Evolutionary conservation across 1,284 basidiomycete species (phyloP), one percentile per base, ranked within the genome.

Genomic region (Microbotryum scabiosae): DNA sequence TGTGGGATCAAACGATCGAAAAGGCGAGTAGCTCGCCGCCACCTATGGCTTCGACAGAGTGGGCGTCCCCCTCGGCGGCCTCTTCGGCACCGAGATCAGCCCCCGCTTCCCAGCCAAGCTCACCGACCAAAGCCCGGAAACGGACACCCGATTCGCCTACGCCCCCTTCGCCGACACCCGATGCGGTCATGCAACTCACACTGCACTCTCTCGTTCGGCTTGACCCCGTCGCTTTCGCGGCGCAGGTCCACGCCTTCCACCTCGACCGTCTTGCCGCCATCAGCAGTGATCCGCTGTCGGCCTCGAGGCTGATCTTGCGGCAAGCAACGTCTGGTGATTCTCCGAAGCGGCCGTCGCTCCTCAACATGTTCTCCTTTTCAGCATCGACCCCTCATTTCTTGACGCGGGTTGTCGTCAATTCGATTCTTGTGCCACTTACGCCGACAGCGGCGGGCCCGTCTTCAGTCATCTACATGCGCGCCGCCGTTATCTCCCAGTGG

Each of bases 341-440:
- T 84, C 2, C 77, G 76, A 49, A 86, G 84, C 71, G 74, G 88
- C 61, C 79, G 79, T 21, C 66, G 79, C 0, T 85, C 82, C 72
- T 83, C 86, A 71, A 79, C 79, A 23, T 61, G 59, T 79, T 88
- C 45, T 82, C 85, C 65, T 86, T 87, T 7, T 84, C 76, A 62
- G 84, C 86, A 44, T 82, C 83, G 5, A 78, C 78, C 45, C 85
- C 86, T 2, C 85, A 89, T 71, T 89, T 86, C 86, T 75, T 89
- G 47, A 88, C 87, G 7, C 84, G 82, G 65, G 73, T 85, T 12
- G 75, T 89, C 9, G 73, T 89, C 2, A 73, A 84, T 54, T 85
- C 87, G 70, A 80, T 88, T 8, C 78, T 88, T 8, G 82, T 82
- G 18, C 36, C 36, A 6, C 79, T 80, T 9, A 59, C 65, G 46